Percentiles rank a stretch among this genome's conserved stretches.
Evolutionary conservation across 441 rosid species (phyloP).

Genomic region (Eutrema salsugineum): DNA sequence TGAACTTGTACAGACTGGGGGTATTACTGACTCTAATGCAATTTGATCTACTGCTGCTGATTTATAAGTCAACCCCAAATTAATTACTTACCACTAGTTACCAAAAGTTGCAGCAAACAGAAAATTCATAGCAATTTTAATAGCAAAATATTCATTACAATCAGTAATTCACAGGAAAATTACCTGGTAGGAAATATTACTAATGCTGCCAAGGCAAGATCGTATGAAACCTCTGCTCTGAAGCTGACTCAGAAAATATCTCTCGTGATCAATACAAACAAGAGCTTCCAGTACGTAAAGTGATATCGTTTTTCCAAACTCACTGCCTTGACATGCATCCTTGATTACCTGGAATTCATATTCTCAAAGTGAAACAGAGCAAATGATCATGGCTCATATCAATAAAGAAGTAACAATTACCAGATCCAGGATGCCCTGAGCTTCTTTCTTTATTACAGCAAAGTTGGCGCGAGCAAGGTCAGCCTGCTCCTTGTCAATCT

Average conservation of each 20-base stretch:
- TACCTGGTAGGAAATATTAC: conserved; percentile 76
- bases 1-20: background rate
- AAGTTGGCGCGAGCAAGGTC: conserved; percentile 86
- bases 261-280: conserved; percentile 82
- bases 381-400: background rate
- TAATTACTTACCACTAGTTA: background rate
- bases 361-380: conserved; percentile 2
- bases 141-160: background rate
- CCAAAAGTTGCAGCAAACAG: conserved; percentile 1
- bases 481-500: conserved; percentile 91
- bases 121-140: background rate
- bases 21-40: background rate
- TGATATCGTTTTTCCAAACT: conserved; percentile 91
- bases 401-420: conserved; percentile 39
- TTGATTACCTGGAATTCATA: conserved; percentile 60
- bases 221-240: conserved; percentile 95
- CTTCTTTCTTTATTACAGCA: conserved; percentile 82
- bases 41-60: background rate
- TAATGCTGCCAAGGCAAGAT: conserved; percentile 69
- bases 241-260: conserved; percentile 87
- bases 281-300: conserved; percentile 89
- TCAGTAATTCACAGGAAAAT: conserved; percentile 4
- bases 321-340: conserved; percentile 92
- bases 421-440: conserved; percentile 88
- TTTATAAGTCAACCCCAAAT: background rate